Base-by-base conservation (phyloP, 2,329 filamentous ascomycete species). In the Arthrobotrys conoides region DNA sequence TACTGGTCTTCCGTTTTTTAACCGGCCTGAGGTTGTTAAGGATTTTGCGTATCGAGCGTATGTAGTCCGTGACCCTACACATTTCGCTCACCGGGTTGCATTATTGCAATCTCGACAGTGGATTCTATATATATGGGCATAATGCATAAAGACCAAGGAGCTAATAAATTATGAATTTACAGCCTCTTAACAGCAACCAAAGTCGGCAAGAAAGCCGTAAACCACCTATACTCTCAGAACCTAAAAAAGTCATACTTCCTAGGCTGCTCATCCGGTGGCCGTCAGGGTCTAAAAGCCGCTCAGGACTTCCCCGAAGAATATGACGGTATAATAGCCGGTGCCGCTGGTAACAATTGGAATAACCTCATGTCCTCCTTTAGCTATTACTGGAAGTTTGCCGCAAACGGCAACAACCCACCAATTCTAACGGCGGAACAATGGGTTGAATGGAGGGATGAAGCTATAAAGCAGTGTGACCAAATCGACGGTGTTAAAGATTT, bases 401-500 rank as follows among this genome's bases (percentile, higher is more conserved):
- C 51, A 81, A 84, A 16, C 81, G 81, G 51, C 82, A 83, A n/a
- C 76, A 82, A 4, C 36, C 55, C 71, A 83, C 41, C 80, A 0
- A 83, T 82, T 22, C 81, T 85, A 4, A 81, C 83, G 0, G 67
- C 81, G 3, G 80, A 80, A 2, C 78, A 83, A 63, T 85, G 83
- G 83, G 76, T 76, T 2, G 71, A 83, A 5, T 83, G 84, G 10
- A 83, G 84, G 30, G 65, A 83, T 0, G 84, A 85, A 69, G 83
- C 85, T 22, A 53, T 88, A 27, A 83, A 84, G 16, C 87, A 88
- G 81, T 89, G 87, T 80, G 87, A 88, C 77, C 80, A 80, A 2
- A 82, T 87, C 5, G 87, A 88, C 80, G 86, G 86, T 16, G 84
- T 85, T 12, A 81, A 82, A 9, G 87, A 88, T 80, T 85, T 86